A percentile compares a stretch with the other conserved stretches of the same genome.
These are phyloP conservation scores for Lentinula novae-zelandiae DNA, from an alignment of 1,284 basidiomycete species.

Conservation along the genomic window DNA sequence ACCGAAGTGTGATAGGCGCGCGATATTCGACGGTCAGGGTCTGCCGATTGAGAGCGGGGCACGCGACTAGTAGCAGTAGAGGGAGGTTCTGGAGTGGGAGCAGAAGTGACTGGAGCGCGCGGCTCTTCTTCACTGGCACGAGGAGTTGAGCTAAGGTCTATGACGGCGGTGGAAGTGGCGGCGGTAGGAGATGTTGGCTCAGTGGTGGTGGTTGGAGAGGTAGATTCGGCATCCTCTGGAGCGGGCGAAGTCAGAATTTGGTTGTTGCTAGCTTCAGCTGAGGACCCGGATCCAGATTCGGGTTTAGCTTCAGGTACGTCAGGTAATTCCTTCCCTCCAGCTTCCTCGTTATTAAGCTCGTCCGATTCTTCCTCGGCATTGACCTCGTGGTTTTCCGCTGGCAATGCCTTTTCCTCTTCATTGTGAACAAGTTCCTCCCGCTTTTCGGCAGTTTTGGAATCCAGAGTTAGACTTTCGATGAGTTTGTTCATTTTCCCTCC, in stretches of 20 bases:
- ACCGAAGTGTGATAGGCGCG: slow-evolving; percentile 44
- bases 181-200: slow-evolving; percentile 2
- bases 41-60: slow-evolving; percentile 72
- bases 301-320: slow-evolving; percentile 8
- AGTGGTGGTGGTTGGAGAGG: slow-evolving; percentile 8
- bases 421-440: slow-evolving; percentile 24
- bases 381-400: slow-evolving; percentile 12
- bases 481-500: slow-evolving; percentile 24
- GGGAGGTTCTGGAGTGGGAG: slow-evolving; percentile 13
- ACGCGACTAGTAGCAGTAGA: slow-evolving; percentile 45
- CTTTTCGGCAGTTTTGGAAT: slow-evolving; percentile 9
- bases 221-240: background rate
- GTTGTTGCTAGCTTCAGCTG: slow-evolving; percentile 5
- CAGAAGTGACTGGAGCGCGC: slow-evolving; percentile 20
- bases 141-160: slow-evolving; percentile 14
- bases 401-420: slow-evolving; percentile 29
- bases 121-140: slow-evolving; percentile 22
- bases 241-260: background rate
- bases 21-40: slow-evolving; percentile 59
- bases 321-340: slow-evolving; percentile 8
- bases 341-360: slow-evolving; percentile 11
- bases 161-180: slow-evolving; percentile 6
- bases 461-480: slow-evolving; percentile 15
- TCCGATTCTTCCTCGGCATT: slow-evolving; percentile 13
- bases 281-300: slow-evolving; percentile 9